These are phyloP conservation scores for Gossypium mustelinum DNA, from an alignment of 345 rosid species.

Conservation along the genomic window DNA sequence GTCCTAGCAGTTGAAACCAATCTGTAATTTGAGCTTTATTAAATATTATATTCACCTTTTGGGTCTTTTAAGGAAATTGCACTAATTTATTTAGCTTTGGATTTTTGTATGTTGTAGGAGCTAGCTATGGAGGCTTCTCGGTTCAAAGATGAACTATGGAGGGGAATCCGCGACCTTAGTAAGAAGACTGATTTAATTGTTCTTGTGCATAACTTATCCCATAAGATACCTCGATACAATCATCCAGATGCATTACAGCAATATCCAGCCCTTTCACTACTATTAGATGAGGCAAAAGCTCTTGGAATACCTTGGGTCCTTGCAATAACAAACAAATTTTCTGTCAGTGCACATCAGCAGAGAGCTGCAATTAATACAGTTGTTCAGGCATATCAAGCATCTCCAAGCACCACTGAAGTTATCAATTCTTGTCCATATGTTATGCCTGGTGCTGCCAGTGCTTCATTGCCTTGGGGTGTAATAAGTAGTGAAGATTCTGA, in stretches of 20 bases:
- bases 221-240: conserved; percentile 69
- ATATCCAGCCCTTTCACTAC: conserved; percentile 74
- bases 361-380: conserved; percentile 69
- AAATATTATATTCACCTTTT: not conserved
- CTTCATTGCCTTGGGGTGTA: conserved; percentile 74
- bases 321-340: conserved; percentile 91
- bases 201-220: conserved; percentile 92
- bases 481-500: conserved; percentile 39
- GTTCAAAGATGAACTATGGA: conserved; percentile 90
- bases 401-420: conserved; percentile 59
- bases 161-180: conserved; percentile 70
- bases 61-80: not conserved
- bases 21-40: not conserved
- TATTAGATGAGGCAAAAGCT: conserved; percentile 82
- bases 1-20: not conserved
- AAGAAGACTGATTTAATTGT: conserved; percentile 78
- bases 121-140: conserved; percentile 59
- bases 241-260: conserved; percentile 40
- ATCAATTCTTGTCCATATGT: conserved; percentile 89
- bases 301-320: conserved; percentile 97
- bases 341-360: conserved; percentile 98
- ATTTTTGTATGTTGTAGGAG: conserved; percentile 44
- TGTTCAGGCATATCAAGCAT: conserved; percentile 70
- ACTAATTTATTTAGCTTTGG: not conserved
- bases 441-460: conserved; percentile 59